phyloP scores from a whole-genome alignment of 148 eudicot species.

The Dianthus caryophyllus region DNA sequence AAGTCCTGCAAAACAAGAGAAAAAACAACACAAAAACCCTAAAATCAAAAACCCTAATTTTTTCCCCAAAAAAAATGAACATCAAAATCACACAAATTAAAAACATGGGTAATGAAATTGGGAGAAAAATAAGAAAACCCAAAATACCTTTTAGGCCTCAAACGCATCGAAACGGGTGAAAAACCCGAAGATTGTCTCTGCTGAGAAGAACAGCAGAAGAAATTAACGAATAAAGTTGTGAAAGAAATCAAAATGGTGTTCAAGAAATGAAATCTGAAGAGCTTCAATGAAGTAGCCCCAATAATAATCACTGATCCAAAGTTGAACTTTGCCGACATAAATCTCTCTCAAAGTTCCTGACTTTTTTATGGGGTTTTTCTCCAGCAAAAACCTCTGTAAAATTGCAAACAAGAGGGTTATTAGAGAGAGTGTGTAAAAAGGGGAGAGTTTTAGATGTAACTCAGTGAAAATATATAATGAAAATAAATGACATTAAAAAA shows the following conservation, averaged over 20 bases:
- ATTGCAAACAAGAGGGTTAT: not conserved
- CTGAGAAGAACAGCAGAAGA: slow-evolving; percentile 52
- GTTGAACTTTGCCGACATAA: slow-evolving; percentile 42
- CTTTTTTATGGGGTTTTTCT: not conserved
- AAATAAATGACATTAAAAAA: no score
- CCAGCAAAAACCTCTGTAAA: slow-evolving; percentile 7
- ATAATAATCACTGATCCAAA: slow-evolving; percentile 32
- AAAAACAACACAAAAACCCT: slow-evolving; percentile 5
- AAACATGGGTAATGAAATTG: slow-evolving; percentile 21
- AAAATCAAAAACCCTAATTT: slow-evolving; percentile 9
- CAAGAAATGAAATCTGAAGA: slow-evolving; percentile 29
- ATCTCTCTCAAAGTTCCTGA: slow-evolving; percentile 13
- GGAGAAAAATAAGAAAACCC: slow-evolving; percentile 9
- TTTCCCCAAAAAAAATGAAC: not conserved
- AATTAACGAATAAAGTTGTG: slow-evolving; percentile 24
- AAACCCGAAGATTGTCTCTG: slow-evolving; percentile 35
- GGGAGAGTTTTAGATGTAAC: not conserved
- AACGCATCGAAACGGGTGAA: slow-evolving; percentile 82
- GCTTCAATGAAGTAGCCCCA: slow-evolving; percentile 48
- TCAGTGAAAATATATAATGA: slow-evolving; percentile 13
- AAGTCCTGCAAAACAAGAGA: slow-evolving; percentile 31
- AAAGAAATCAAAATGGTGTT: slow-evolving; percentile 3
- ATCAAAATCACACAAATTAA: slow-evolving; percentile 10
- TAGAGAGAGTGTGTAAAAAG: not conserved
- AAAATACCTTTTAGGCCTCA: slow-evolving; percentile 78